Conservation (phyloP, 768 basidiomycete genomes). For the Mycena floridula region DNA sequence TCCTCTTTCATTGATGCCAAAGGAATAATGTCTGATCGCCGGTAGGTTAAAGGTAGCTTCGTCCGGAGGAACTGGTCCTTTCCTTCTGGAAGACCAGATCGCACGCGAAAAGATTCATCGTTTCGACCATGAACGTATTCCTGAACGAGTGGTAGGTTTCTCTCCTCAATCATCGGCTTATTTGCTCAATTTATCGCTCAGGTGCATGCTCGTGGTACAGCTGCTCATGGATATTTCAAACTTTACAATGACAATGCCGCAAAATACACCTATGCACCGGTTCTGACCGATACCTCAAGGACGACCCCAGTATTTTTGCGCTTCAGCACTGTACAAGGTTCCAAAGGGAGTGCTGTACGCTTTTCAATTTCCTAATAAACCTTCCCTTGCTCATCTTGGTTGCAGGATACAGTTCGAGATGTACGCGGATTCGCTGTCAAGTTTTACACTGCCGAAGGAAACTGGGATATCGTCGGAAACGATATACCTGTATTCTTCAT, state of each 20-base stretch:
- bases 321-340: constrained; percentile 83
- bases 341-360: constrained; percentile 74
- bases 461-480: constrained; percentile 86
- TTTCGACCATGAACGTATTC: constrained; percentile 88
- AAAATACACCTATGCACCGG: constrained; percentile 64
- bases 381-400: background rate
- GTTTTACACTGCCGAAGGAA: constrained; percentile 81
- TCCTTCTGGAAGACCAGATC: constrained; percentile 73
- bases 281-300: constrained; percentile 66
- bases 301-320: constrained; percentile 76
- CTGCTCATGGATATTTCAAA: constrained; percentile 81
- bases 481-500: constrained; percentile 82
- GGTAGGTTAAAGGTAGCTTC: constrained; percentile 51
- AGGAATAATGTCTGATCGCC: constrained; percentile 2
- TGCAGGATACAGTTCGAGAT: constrained; percentile 70
- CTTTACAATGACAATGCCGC: constrained; percentile 61
- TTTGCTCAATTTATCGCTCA: background rate
- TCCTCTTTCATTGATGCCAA: constrained; percentile 9
- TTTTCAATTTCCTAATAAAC: background rate
- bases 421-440: constrained; percentile 84
- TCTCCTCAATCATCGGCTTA: background rate
- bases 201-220: constrained; percentile 58
- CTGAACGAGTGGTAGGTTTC: constrained; percentile 61
- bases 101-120: constrained; percentile 69
- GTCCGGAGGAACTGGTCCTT: constrained; percentile 52